phyloP scores from a whole-genome alignment of 1,284 basidiomycete genomes.

The Fomitopsis schrenkii region DNA sequence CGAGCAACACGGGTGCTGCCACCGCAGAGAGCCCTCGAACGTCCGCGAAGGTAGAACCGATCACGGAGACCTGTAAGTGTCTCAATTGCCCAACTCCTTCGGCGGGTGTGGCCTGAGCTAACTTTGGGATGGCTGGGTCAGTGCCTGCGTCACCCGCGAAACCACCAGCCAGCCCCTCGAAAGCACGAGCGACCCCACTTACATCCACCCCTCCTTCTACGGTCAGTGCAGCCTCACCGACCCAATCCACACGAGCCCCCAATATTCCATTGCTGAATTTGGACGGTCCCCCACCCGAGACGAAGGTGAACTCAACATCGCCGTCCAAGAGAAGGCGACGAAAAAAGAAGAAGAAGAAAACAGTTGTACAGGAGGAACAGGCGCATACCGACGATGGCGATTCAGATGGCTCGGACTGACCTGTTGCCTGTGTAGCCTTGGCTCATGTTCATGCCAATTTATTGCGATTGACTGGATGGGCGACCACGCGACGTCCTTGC shows the following conservation, averaged over 20 bases:
- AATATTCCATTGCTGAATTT: neutral
- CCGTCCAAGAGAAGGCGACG: neutral
- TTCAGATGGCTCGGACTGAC: neutral
- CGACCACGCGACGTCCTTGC: neutral
- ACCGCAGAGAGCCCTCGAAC: neutral
- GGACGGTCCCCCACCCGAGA: neutral
- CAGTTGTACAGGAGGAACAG: neutral
- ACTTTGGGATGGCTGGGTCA: neutral
- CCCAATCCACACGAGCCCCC: neutral
- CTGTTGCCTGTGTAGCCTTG: neutral
- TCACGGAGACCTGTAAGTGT: neutral
- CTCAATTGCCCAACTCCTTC: neutral
- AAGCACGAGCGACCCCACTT: neutral
- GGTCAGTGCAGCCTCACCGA: neutral
- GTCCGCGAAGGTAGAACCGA: neutral
- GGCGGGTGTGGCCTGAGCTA: neutral
- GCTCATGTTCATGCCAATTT: neutral
- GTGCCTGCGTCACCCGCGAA: neutral
- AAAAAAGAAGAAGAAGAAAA: conserved; percentile 3
- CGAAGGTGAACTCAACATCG: neutral
- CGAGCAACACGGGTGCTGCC: neutral
- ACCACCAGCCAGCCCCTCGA: neutral
- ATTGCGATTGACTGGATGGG: neutral
- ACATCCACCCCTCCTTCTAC: neutral
- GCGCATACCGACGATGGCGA: neutral